Percentiles rank a stretch among this genome's conserved stretches.
These are phyloP conservation scores for Patellifolia procumbens DNA, from an alignment of 179 eudicot species.

Conservation along the genomic window DNA sequence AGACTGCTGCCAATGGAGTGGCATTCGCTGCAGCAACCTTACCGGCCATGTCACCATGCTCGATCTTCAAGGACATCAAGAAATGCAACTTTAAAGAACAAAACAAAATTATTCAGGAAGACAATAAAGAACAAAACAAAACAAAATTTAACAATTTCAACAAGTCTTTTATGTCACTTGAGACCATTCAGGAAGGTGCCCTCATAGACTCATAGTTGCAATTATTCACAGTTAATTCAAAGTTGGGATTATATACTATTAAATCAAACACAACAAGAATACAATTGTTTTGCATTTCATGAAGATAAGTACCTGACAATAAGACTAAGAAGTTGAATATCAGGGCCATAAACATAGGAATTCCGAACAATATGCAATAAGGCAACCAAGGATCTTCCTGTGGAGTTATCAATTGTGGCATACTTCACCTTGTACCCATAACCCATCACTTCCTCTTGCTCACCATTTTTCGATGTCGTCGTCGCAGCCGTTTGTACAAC, in stretches of 20 bases:
- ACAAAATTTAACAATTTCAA: too few relatives aligned
- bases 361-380: conserved; percentile 25
- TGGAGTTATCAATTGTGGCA: conserved; percentile 20
- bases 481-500: neutral
- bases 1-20: conserved; percentile 30
- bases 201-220: too few relatives aligned
- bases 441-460: conserved; percentile 16
- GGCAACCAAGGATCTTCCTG: conserved; percentile 28
- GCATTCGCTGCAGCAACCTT: conserved; percentile 18
- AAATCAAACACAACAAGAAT: too few relatives aligned
- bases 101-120: too few relatives aligned
- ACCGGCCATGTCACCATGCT: conserved; percentile 21
- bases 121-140: too few relatives aligned
- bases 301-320: conserved; percentile 31
- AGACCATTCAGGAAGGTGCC: too few relatives aligned
- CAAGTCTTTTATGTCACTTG: too few relatives aligned
- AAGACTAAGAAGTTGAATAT: conserved; percentile 36
- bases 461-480: neutral
- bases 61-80: too few relatives aligned
- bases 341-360: conserved; percentile 36
- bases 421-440: conserved; percentile 36
- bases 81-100: too few relatives aligned
- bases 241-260: too few relatives aligned
- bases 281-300: too few relatives aligned
- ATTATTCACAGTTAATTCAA: too few relatives aligned